Evolutionary conservation across 2,329 filamentous ascomycete genomes (phyloP).

Genomic region (Dactylonectria macrodidyma): DNA sequence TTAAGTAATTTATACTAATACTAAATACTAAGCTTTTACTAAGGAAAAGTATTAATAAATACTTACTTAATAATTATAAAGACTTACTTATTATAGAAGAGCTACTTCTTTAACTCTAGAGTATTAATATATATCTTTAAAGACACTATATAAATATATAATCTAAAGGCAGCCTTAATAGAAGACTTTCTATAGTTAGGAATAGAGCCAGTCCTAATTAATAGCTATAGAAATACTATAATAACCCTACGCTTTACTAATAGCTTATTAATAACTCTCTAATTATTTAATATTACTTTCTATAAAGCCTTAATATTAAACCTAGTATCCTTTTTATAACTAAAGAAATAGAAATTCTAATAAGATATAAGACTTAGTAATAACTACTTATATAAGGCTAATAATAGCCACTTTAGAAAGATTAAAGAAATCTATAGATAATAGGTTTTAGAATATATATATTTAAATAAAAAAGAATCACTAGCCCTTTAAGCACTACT

Average conservation of each 20-base stretch:
- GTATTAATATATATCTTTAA: background rate
- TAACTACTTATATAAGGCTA: background rate
- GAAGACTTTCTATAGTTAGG: background rate
- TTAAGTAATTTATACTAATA: background rate
- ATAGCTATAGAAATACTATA: background rate
- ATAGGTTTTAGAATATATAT: background rate
- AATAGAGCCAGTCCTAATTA: background rate
- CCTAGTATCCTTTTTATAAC: background rate
- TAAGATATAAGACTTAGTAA: background rate
- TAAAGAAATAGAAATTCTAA: background rate
- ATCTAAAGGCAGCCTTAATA: background rate
- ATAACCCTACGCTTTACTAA: background rate
- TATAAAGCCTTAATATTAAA: background rate
- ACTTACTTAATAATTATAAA: background rate
- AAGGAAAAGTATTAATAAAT: background rate
- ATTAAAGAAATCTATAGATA: background rate
- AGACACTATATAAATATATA: background rate
- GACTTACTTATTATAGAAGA: background rate
- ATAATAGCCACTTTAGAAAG: background rate
- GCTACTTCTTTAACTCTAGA: background rate
- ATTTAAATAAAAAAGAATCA: background rate
- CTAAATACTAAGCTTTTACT: background rate
- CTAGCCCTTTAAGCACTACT: background rate
- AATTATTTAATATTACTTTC: background rate
- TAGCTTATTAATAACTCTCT: background rate